Evolutionary conservation across 140 eudicot species (phyloP), one percentile per base, ranked within the genome.

Genomic region (Cichorium intybus): DNA sequence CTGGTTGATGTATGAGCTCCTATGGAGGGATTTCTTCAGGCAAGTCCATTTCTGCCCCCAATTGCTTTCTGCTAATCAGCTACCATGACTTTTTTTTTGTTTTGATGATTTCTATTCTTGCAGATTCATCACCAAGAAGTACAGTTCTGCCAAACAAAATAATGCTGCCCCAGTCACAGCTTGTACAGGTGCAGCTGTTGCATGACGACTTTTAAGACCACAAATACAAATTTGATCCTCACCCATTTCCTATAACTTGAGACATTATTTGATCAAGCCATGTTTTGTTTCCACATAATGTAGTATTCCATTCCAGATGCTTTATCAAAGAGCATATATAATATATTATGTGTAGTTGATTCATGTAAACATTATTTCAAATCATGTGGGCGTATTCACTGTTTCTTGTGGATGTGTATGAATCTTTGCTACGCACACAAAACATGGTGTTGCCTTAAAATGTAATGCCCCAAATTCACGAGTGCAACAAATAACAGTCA

Each of bases 21-120:
- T 92, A 68, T 92, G 99, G 95, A 88, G 99, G 88, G 99, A 92
- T 74, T 92, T 92, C 76, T 92, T 92, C 90, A 92, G 97, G 98
- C 80, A 50, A 73, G 71, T 23, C 6, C 49, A 37, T 37, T 0
- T n/a, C n/a, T n/a, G n/a, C n/a, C n/a, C n/a, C n/a, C n/a, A n/a
- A n/a, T n/a, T 0, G 10, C 11, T 26, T 22, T 4, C 21, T 48
- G 23, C n/a, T 14, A 48, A 16, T 9, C 28, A 41, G n/a, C n/a
- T n/a, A 61, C 46, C 53, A 34, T 12, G 7, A 14, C 14, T 14
- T 48, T 16, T 10, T 59, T 59, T 35, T 24, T 60, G 29, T 35
- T 6, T 24, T 39, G 4, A 4, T 27, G 5, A 27, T 6, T 27
- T 27, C 5, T 50, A 48, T 9, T 24, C 41, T 71, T 12, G 14